These are phyloP conservation scores for Podospora pseudopauciseta DNA, from an alignment of 495 filamentous ascomycete genomes.

Conservation along the genomic window DNA sequence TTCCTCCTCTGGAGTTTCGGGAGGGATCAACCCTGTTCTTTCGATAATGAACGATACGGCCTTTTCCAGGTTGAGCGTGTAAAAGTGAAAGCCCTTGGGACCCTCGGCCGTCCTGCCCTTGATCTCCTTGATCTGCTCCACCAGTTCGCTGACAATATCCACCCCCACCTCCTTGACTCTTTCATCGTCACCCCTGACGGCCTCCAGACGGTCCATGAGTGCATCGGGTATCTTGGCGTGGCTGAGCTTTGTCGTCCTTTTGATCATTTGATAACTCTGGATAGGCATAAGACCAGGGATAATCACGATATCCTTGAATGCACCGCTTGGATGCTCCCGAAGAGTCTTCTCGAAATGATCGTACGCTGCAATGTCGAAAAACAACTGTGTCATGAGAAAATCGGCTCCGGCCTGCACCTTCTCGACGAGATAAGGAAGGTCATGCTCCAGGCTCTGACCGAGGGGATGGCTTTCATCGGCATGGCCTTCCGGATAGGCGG, in stretches of 20 bases:
- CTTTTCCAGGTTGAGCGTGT: conserved; percentile 95
- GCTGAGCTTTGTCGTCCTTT: conserved; percentile 90
- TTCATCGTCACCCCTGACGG: conserved; percentile 84
- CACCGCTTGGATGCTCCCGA: conserved; percentile 76
- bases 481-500: conserved; percentile 93
- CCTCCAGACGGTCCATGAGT: conserved; percentile 68
- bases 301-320: conserved; percentile 84
- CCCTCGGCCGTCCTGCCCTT: conserved; percentile 45
- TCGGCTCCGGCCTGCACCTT: conserved; percentile 91
- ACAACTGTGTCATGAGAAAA: conserved; percentile 99
- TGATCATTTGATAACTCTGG: conserved; percentile 93
- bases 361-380: conserved; percentile 86
- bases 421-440: conserved; percentile 86
- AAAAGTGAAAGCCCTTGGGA: conserved; percentile 89
- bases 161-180: conserved; percentile 75
- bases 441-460: conserved; percentile 71
- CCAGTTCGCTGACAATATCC: conserved; percentile 66
- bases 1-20: conserved; percentile 41
- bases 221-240: conserved; percentile 73
- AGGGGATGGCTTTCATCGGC: conserved; percentile 80
- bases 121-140: conserved; percentile 64
- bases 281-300: conserved; percentile 97
- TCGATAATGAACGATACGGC: conserved; percentile 91
- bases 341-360: conserved; percentile 71
- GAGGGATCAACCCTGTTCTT: conserved; percentile 74